phyloP scores from a whole-genome alignment of 1,139 yeast genomes.

The Candida tunisiensis region DNA sequence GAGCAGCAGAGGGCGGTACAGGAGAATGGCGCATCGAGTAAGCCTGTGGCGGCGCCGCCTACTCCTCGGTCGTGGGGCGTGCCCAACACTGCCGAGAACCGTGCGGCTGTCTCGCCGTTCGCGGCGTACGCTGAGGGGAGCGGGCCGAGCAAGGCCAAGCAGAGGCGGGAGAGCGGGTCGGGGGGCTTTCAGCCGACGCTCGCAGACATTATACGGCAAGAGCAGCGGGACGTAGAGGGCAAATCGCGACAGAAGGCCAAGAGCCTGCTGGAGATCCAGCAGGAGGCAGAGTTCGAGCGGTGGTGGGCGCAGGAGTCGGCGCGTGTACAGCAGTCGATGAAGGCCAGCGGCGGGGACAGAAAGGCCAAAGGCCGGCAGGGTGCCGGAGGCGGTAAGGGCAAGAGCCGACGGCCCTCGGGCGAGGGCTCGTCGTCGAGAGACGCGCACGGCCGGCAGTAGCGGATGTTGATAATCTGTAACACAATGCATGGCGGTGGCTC shows the following conservation, averaged over 20 bases:
- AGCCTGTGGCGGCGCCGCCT: slow-evolving; percentile 2
- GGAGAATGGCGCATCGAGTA: background rate
- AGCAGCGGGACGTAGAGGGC: slow-evolving; percentile 28
- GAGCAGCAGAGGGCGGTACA: slow-evolving; percentile 3
- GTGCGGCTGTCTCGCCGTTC: slow-evolving; percentile 1
- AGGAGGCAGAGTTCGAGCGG: slow-evolving; percentile 60
- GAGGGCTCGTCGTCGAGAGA: no score
- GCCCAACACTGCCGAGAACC: background rate
- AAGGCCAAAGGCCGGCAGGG: no score
- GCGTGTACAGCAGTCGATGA: slow-evolving; percentile 30
- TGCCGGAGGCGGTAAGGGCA: no score
- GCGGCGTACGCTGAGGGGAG: background rate
- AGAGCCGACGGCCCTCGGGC: no score
- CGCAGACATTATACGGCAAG: slow-evolving; percentile 27
- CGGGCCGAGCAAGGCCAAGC: background rate
- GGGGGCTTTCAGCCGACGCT: slow-evolving; percentile 11
- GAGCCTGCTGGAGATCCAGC: slow-evolving; percentile 51
- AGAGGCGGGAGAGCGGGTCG: slow-evolving; percentile 2
- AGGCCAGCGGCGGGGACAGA: no score
- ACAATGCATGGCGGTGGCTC: no score
- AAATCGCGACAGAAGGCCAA: slow-evolving; percentile 19
- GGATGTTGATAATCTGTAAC: no score
- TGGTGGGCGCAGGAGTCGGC: slow-evolving; percentile 73
- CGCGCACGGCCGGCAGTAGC: no score
- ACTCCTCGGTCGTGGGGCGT: slow-evolving; percentile 7